Evolutionary conservation across 2,329 filamentous ascomycete genomes (phyloP).

Genomic region (Pseudogymnoascus sp.): DNA sequence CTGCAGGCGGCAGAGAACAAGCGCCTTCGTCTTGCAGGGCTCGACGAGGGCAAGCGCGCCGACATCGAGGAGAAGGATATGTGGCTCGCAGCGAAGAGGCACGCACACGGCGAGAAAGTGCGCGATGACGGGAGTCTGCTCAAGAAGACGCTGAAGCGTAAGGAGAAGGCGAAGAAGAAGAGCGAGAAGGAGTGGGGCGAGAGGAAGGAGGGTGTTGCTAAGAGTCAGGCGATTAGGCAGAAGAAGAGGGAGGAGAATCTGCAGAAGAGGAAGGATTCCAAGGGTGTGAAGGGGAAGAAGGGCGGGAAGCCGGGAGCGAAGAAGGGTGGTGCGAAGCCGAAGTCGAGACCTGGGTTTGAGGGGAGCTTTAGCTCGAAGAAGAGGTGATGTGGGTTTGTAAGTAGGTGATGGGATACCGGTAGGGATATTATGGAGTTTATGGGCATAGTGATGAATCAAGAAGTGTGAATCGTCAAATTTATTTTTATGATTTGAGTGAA

Average conservation of each 20-base stretch:
- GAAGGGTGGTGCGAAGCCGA: slow-evolving; percentile 39
- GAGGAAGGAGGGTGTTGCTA: slow-evolving; percentile 61
- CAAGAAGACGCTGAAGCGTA: slow-evolving; percentile 91
- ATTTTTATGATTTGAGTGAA: background rate
- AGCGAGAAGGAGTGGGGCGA: slow-evolving; percentile 83
- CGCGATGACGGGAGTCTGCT: slow-evolving; percentile 77
- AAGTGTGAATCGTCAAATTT: background rate
- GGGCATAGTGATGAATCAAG: slow-evolving; percentile 1
- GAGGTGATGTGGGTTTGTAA: slow-evolving; percentile 13
- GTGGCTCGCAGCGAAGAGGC: slow-evolving; percentile 85
- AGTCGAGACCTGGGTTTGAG: slow-evolving; percentile 48
- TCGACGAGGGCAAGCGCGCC: slow-evolving; percentile 72
- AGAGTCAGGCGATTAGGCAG: slow-evolving; percentile 69
- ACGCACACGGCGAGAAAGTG: slow-evolving; percentile 81
- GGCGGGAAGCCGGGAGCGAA: slow-evolving; percentile 40
- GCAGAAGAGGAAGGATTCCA: slow-evolving; percentile 64
- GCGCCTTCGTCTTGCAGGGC: slow-evolving; percentile 64
- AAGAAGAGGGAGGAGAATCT: slow-evolving; percentile 77
- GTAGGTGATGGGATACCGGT: background rate
- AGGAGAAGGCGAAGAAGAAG: slow-evolving; percentile 83
- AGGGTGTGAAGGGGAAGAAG: slow-evolving; percentile 54
- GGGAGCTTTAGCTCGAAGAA: slow-evolving; percentile 36
- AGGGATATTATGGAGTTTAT: background rate
- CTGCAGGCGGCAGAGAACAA: slow-evolving; percentile 82
- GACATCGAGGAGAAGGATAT: slow-evolving; percentile 89